These are phyloP conservation scores for Pascua sp. DNA, from an alignment of 1,284 basidiomycete species.

Conservation along the genomic window DNA sequence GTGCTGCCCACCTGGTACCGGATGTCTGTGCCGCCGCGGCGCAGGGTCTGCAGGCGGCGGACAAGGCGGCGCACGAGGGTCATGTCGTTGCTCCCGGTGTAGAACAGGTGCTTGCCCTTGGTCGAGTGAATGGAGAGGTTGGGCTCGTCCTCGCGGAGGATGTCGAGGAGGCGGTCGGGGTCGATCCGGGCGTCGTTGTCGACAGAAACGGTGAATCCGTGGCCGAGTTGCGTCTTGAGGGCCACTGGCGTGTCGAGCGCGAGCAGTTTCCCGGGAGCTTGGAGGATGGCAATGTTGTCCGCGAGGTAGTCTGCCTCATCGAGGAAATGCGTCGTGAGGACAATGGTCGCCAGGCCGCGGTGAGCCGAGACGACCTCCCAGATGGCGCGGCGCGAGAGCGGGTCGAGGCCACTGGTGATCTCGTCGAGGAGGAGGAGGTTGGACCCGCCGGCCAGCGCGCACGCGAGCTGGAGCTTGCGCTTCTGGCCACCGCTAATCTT, in stretches of 20 bases:
- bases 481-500: slow-evolving; percentile 76
- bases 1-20: slow-evolving; percentile 67
- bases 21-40: neutral
- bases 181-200: slow-evolving; percentile 38
- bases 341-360: slow-evolving; percentile 61
- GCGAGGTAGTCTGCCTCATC: slow-evolving; percentile 77
- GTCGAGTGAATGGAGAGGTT: neutral
- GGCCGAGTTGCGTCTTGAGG: slow-evolving; percentile 66
- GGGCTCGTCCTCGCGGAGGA: slow-evolving; percentile 1
- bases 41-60: slow-evolving; percentile 49
- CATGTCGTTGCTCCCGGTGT: slow-evolving; percentile 55
- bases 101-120: slow-evolving; percentile 21
- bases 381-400: slow-evolving; percentile 68
- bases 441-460: slow-evolving; percentile 64
- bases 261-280: slow-evolving; percentile 68
- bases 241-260: slow-evolving; percentile 68
- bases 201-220: slow-evolving; percentile 62
- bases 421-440: slow-evolving; percentile 67
- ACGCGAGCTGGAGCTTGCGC: slow-evolving; percentile 72
- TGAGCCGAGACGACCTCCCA: slow-evolving; percentile 69
- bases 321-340: slow-evolving; percentile 69
- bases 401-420: slow-evolving; percentile 76
- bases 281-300: slow-evolving; percentile 69
- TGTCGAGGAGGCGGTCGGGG: slow-evolving; percentile 40
- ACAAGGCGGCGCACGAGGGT: slow-evolving; percentile 58